phyloP scores from a whole-genome alignment of 768 basidiomycete species.

The Russula virescens region DNA sequence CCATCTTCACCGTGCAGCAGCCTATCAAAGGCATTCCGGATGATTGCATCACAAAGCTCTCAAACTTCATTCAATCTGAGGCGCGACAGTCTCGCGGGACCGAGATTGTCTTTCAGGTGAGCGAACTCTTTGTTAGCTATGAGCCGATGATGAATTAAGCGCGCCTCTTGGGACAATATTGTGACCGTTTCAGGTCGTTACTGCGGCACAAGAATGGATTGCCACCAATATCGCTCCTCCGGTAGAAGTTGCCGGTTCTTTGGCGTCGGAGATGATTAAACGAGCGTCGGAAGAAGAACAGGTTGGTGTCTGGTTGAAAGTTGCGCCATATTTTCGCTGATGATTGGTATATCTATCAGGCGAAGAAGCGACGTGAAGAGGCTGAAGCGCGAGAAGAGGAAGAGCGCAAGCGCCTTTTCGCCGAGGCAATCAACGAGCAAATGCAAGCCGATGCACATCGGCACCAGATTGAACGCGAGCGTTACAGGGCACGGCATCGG shows the following conservation, averaged over 20 bases:
- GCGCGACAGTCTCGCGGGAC: conserved; percentile 59
- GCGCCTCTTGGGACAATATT: background rate
- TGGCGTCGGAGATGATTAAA: conserved; percentile 73
- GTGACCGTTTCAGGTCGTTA: conserved; percentile 48
- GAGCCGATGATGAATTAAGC: background rate
- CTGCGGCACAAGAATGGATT: conserved; percentile 68
- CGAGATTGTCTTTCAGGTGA: conserved; percentile 75
- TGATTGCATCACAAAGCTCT: conserved; percentile 51
- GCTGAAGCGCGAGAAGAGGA: conserved; percentile 46
- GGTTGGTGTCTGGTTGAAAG: conserved; percentile 35
- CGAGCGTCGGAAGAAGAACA: conserved; percentile 66
- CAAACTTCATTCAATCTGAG: conserved; percentile 57
- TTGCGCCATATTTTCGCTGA: background rate
- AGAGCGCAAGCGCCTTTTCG: conserved; percentile 40
- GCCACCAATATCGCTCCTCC: conserved; percentile 49
- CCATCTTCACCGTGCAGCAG: conserved; percentile 62
- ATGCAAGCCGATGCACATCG: conserved; percentile 60
- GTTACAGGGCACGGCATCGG: conserved; percentile 51
- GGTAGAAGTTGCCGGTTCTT: conserved; percentile 57
- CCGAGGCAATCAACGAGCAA: conserved; percentile 57
- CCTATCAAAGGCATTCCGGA: conserved; percentile 54
- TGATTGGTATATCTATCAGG: conserved; percentile 5
- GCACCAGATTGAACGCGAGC: conserved; percentile 49
- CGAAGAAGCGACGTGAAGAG: conserved; percentile 46
- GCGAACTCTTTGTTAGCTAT: conserved; percentile 23